phyloP scores from a whole-genome alignment of 805 yeast species.

The Candida schatavii region DNA sequence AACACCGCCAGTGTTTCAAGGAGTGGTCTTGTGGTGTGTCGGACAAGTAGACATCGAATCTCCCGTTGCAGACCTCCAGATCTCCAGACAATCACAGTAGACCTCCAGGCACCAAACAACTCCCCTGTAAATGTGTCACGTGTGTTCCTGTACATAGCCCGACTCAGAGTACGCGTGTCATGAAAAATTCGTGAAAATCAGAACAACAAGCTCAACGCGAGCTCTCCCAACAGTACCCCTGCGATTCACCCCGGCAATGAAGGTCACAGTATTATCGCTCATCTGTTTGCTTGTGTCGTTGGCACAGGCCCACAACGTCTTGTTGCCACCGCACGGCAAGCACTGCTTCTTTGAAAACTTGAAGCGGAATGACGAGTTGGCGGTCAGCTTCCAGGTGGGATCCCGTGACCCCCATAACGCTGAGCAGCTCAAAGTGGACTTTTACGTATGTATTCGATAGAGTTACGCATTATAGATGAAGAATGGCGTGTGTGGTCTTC shows the following conservation, averaged over 20 bases:
- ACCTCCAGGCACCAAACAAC: no score
- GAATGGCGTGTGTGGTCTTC: no score
- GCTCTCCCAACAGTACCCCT: neutral
- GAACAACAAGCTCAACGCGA: neutral
- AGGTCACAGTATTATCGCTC: constrained; percentile 8
- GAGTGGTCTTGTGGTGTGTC: neutral
- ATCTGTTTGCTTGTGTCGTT: constrained; percentile 15
- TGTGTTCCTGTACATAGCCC: no score
- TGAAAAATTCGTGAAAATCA: neutral
- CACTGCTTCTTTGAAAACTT: constrained; percentile 86
- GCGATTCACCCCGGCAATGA: constrained; percentile 13
- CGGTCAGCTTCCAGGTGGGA: constrained; percentile 90
- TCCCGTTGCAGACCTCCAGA: no score
- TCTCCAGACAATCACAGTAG: no score
- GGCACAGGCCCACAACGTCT: constrained; percentile 70
- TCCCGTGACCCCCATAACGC: constrained; percentile 74
- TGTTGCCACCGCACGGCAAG: constrained; percentile 78
- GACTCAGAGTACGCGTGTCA: constrained; percentile 4
- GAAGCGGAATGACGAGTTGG: constrained; percentile 79
- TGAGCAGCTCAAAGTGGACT: constrained; percentile 65
- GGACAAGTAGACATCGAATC: neutral
- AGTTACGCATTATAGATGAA: no score
- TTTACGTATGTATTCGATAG: constrained; percentile 28
- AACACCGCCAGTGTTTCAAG: neutral
- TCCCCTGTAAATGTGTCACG: no score